Evolutionary conservation across 441 rosid genomes (phyloP), one percentile per base, ranked within the genome.

Genomic region (Biscutella auriculata): DNA sequence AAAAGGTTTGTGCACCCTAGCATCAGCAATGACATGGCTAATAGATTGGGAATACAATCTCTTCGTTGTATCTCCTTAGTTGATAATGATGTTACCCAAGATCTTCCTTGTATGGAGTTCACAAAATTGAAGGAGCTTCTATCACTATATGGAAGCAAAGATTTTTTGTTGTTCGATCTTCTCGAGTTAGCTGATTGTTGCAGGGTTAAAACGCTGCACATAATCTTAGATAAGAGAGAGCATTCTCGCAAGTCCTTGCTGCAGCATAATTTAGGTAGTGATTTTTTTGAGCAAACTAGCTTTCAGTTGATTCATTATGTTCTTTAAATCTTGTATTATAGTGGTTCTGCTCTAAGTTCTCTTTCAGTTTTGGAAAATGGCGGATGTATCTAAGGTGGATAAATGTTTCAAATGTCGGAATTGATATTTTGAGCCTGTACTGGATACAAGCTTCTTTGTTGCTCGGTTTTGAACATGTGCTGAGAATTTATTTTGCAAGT

Each of bases 181-280:
- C 92, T 93, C 69, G 98, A 93, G 84, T 75, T 93, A 81, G 97
- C 97, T 66, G 98, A 93, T 78, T 83, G 97, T 76, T 88, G 95
- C 77, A 82, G 78, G 76, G 95, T 95, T 63, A 87, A 75, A 70
- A 88, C 72, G 72, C 68, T 93, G 53, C 95, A 87, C 74, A 60
- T 93, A 52, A 70, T 87, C 42, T 72, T 88, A 79, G 98, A 93
- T 89, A 88, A 87, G 76, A 82, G 97, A 79, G 81, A 87, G 72
- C 98, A 88, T 71, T 77, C 93, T 76, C 70, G 83, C 69, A 83
- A 88, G 76, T 82, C 97, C 65, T 77, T 93, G 80, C 67, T 93
- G 75, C 98, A 88, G 77, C 97, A 85, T 68, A 93, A 88, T 72
- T 74, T 93, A 63, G 96, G 98, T 88, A 77, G 60, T 53, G n/a